Evolutionary conservation across 345 rosid species (phyloP).

Genomic region (Murraya koenigii): DNA sequence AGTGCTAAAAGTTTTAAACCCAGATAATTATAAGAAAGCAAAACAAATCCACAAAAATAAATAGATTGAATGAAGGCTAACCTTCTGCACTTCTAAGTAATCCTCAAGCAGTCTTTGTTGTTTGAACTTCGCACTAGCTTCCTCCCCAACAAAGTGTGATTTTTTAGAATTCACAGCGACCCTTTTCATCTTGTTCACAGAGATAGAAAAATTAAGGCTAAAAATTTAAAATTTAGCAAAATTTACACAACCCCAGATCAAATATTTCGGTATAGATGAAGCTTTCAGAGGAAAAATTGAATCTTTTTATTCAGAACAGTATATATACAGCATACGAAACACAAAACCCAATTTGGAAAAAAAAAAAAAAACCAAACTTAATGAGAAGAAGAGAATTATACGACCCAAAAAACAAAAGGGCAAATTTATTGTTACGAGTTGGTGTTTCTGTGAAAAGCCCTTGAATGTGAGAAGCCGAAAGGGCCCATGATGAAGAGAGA

Average conservation of each 20-base stretch:
- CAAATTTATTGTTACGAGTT: background rate
- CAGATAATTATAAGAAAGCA: background rate
- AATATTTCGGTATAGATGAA: background rate
- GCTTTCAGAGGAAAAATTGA: background rate
- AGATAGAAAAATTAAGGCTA: conserved; percentile 12
- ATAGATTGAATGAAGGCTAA: conserved; percentile 4
- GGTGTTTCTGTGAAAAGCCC: conserved; percentile 17
- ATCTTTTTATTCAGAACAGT: background rate
- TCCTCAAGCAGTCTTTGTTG: conserved; percentile 33
- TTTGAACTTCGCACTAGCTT: conserved; percentile 21
- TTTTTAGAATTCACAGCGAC: conserved; percentile 7
- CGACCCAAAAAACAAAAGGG: background rate
- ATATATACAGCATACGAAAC: background rate
- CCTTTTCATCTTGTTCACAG: conserved; percentile 30
- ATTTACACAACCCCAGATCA: background rate
- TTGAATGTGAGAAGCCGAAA: conserved; percentile 22
- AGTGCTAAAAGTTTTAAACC: background rate
- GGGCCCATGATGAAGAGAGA: conserved; percentile 28
- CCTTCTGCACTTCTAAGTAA: conserved; percentile 41
- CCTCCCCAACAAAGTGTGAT: conserved; percentile 16
- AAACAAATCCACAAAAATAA: background rate
- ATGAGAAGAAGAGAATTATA: background rate
- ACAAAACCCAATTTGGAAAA: conserved; percentile 2
- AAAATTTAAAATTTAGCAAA: background rate
- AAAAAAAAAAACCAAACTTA: background rate